Conservation (phyloP, 148 eudicot species). For the Bassia scoparia region DNA sequence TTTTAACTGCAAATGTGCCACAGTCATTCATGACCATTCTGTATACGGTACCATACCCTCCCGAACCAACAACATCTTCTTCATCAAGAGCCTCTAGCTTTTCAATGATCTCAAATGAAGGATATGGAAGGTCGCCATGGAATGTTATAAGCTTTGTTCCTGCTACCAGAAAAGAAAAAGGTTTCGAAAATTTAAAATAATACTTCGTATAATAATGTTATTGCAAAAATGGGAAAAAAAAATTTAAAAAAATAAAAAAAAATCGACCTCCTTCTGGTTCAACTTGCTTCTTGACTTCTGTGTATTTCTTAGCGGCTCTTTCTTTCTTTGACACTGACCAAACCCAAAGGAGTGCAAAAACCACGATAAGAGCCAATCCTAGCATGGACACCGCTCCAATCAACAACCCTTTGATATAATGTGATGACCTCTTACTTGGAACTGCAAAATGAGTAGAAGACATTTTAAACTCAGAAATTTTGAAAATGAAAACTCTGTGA, state of each 20-base stretch:
- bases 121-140: constrained; percentile 95
- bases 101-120: constrained; percentile 82
- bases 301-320: constrained; percentile 80
- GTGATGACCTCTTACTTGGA: constrained; percentile 68
- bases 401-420: constrained; percentile 63
- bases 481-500: neutral
- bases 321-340: constrained; percentile 84
- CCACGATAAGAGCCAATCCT: constrained; percentile 50
- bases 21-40: constrained; percentile 98
- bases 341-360: constrained; percentile 69
- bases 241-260: no score
- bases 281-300: constrained; percentile 86
- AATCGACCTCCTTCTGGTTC: constrained; percentile 61
- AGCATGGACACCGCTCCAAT: constrained; percentile 65
- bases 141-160: constrained; percentile 85
- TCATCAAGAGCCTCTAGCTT: constrained; percentile 79
- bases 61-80: constrained; percentile 87
- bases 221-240: no score
- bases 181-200: neutral
- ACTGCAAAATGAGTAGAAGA: constrained; percentile 34
- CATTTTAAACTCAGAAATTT: neutral
- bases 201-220: no score
- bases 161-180: constrained; percentile 20
- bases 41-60: constrained; percentile 93
- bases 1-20: constrained; percentile 90